These are phyloP conservation scores for Komagataella mondaviorum DNA, from an alignment of 805 yeast genomes.

Conservation along the genomic window DNA sequence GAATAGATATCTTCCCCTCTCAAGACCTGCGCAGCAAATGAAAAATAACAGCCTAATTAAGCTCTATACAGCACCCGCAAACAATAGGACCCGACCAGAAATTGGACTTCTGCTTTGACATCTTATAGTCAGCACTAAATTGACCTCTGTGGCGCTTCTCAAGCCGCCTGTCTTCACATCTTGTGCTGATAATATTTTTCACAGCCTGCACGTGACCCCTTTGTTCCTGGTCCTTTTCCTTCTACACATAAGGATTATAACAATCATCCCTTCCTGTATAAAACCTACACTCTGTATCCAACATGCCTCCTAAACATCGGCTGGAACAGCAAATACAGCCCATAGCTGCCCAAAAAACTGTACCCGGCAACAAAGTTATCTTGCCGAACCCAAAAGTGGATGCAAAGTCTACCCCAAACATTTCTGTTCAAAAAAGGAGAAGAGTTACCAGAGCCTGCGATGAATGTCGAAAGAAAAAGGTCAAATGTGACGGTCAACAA, in stretches of 20 bases:
- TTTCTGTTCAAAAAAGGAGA: constrained; percentile 29
- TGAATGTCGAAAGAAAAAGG: constrained; percentile 62
- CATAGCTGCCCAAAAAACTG: background rate
- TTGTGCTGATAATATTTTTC: background rate
- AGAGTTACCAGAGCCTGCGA: constrained; percentile 69
- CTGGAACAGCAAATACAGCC: background rate
- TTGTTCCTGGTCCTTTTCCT: background rate
- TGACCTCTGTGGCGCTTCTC: background rate
- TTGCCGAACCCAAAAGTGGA: background rate
- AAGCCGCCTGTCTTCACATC: background rate
- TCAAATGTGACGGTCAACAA: constrained; percentile 66
- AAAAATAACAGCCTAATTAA: background rate
- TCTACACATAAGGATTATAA: background rate
- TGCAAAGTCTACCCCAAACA: background rate
- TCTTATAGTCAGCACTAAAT: background rate
- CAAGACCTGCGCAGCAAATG: background rate
- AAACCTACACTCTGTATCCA: background rate
- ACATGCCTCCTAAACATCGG: background rate
- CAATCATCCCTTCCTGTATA: background rate
- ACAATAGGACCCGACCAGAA: background rate
- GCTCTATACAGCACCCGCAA: background rate
- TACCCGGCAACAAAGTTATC: background rate
- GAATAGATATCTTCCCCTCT: background rate
- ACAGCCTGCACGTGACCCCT: background rate
- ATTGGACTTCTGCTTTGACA: background rate